Conservation (phyloP, 768 basidiomycete species). For the Mrakia gelida region DNA sequence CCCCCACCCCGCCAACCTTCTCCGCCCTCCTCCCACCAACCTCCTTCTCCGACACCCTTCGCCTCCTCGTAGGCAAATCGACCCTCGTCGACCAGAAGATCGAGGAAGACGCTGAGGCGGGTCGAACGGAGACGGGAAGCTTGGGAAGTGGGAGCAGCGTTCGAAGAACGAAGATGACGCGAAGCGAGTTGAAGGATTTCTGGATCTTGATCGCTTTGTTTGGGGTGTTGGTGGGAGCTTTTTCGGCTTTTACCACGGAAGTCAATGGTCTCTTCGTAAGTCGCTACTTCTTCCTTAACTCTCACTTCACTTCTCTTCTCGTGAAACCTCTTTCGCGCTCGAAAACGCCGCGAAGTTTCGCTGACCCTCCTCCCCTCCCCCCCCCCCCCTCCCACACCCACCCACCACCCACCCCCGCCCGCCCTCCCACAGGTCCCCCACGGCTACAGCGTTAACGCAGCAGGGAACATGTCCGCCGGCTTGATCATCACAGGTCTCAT, state of each 20-base stretch:
- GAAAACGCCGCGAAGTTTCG: neutral
- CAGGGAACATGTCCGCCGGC: conserved; percentile 37
- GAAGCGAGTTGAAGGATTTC: conserved; percentile 67
- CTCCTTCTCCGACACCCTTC: conserved; percentile 33
- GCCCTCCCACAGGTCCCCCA: neutral
- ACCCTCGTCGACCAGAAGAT: neutral
- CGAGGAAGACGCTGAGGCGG: neutral
- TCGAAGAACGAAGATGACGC: conserved; percentile 57
- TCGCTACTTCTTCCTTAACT: neutral
- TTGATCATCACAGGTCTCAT: conserved; percentile 56
- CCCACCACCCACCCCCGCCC: too few species aligned
- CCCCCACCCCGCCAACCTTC: conserved; percentile 50
- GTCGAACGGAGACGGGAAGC: conserved; percentile 33
- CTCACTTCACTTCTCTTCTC: too few species aligned
- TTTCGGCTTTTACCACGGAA: conserved; percentile 37
- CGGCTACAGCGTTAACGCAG: conserved; percentile 1
- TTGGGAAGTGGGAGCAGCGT: conserved; percentile 37
- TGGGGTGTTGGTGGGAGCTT: conserved; percentile 63
- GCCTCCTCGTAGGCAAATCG: conserved; percentile 42
- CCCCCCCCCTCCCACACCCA: too few species aligned
- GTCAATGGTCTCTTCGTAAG: conserved; percentile 12
- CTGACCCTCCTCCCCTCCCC: neutral
- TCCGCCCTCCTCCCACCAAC: conserved; percentile 18
- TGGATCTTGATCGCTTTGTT: conserved; percentile 58
- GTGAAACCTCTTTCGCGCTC: too few species aligned